Evolutionary conservation across 768 basidiomycete genomes (phyloP), one percentile per base, ranked within the genome.

Genomic region (Porphyrellus cyaneotinctus): DNA sequence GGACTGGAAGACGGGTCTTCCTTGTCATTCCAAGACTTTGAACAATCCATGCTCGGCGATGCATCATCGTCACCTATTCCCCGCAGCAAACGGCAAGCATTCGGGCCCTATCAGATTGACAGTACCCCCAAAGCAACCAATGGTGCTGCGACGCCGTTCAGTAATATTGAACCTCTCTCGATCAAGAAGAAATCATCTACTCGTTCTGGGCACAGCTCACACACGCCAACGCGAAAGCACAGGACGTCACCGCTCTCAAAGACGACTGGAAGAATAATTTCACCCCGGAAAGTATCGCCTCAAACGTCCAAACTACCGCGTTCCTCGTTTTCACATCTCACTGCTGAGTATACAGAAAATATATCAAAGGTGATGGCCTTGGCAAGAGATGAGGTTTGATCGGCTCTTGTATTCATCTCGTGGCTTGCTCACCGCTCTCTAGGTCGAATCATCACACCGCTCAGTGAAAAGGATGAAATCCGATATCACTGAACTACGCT

Each of bases 111-210:
- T 30, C 83, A 81, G 61, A 70, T 67, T 13, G 83, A 86, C 26
- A 64, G 73, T 24, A 82, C 79, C 0, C 83, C 85, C 10, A 83
- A 77, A 59, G 63, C 63, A 54, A 56, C 64, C 31, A 67, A 62
- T 35, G 61, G 66, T 43, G 51, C 63, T 23, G 58, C 75, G 51
- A 69, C 72, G 23, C 69, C 76, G 30, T 51, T 68, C 49, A 75
- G 72, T 32, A 72, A 70, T 23, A 77, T 91, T 20, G 88, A 89
- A 62, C 90, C 90, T 8, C 72, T 93, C 53, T 87, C 85, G 2
- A 92, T 93, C 67, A 90, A 85, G 76, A 91, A 93, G 75, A 91
- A 89, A 67, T 74, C 79, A 6, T 88, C 88, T 8, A 74, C 82
- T 24, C 80, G 83, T 32, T 72, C 70, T 42, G 67, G 72, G 22